Evolutionary conservation across 2,329 filamentous ascomycete species (phyloP), one percentile per base, ranked within the genome.

Genomic region (Clonostachys byssicola): DNA sequence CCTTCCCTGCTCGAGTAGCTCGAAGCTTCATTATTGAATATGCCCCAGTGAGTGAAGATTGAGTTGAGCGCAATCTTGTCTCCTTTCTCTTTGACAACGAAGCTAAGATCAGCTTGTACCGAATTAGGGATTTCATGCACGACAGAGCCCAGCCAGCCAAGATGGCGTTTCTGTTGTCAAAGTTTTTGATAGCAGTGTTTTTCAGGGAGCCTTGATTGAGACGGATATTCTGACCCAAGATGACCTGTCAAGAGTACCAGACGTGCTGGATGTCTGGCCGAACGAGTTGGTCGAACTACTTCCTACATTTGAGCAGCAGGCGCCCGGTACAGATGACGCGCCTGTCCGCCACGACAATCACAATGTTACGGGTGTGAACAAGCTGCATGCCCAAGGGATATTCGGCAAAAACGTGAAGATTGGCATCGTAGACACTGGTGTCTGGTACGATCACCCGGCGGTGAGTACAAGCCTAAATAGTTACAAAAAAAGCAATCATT

Each of bases 361-460:
- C 46, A 44, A 49, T 18, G 43, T 47, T 23, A 60, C 57, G 2
- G 56, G 56, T n/a, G 58, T 62, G 1, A 50, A 51, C 17, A 53
- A 53, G 39, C 48, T 59, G 2, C 59, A 62, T 18, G 49, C 46
- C 12, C 43, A 51, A 7, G 58, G 59, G 2, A 52, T 57, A 16
- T 34, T 51, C 5, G 59, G 59, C 14, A 48, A 54, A 34, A 56
- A 55, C 4, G 57, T 54, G 36, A 56, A 52, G 44, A 46, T 62
- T 35, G 59, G 51, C 10, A 43, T 62, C 10, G 54, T 62, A n/a
- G 59, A 62, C 41, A 56, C 52, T 3, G 60, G 60, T 1, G 48
- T 57, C 14, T 51, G 52, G 38, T 62, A 61, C 40, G 49, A 47
- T 1, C 60, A 62, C 34, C 42, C 45, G 5, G 51, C 43, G 17